phyloP scores from a whole-genome alignment of 441 rosid genomes.

The Aleurites moluccanus region DNA sequence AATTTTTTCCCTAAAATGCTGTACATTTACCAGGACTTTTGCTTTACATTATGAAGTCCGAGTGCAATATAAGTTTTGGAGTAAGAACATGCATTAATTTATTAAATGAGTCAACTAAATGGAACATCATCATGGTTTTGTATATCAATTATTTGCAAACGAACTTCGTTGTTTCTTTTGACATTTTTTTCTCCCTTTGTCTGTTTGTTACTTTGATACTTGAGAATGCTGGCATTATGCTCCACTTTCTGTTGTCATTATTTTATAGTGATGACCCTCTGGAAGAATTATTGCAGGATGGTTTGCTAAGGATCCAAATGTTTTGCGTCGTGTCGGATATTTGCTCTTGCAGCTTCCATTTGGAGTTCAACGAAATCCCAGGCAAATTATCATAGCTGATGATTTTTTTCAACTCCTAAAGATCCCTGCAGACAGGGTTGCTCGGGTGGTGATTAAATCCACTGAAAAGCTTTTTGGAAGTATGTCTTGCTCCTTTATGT shows the following conservation, averaged over 20 bases:
- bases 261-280: conserved; percentile 15
- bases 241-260: neutral
- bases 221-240: neutral
- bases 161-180: neutral
- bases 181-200: neutral
- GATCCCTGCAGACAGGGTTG: conserved; percentile 65
- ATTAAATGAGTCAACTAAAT: neutral
- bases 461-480: conserved; percentile 91
- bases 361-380: conserved; percentile 74
- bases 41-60: neutral
- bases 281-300: conserved; percentile 57
- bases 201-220: neutral
- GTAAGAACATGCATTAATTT: neutral
- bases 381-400: conserved; percentile 87
- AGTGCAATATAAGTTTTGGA: neutral
- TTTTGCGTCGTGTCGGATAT: conserved; percentile 85
- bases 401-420: conserved; percentile 78
- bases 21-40: neutral
- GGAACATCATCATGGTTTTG: neutral
- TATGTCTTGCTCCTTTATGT: conserved; percentile 39
- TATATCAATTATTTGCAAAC: neutral
- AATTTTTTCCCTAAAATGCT: neutral
- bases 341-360: conserved; percentile 86
- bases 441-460: conserved; percentile 73
- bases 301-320: conserved; percentile 86